Base-by-base conservation (phyloP, 2,329 filamentous ascomycete species). In the Ophiostoma triangulosporum region DNA sequence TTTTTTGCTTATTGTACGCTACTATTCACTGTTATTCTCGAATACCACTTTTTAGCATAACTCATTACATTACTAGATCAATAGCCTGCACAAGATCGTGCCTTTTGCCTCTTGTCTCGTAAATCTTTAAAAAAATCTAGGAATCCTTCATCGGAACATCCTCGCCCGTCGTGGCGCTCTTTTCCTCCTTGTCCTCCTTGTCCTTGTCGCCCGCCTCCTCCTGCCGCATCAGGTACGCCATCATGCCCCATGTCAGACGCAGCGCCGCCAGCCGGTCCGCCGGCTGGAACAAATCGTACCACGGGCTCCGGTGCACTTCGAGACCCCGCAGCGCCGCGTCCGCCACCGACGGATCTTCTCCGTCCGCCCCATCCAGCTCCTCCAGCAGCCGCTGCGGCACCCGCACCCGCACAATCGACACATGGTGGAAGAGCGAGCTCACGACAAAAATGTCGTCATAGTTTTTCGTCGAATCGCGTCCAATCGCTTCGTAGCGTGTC, bases 401-500 rank as follows among this genome's bases (percentile, higher is more conserved):
- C n/a, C 78, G 72, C 26, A 81, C 72, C 24, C 80, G 67, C 54
- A 83, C 61, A 48, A 84, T 64, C 26, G 72, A 76, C 12, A 84
- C 57, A 60, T 84, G 80, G 60, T 84, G 80, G 62, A 81, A 81
- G 29, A 83, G 63, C 4, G 72, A 73, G 64, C 77, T 81, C 38
- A 83, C 63, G 38, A 84, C 69, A 57, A 81, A 83, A 2, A 83
- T 67, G 59, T 84, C 80, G 58, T 84, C 80, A 60, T 74, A 75
- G 32, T 69, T 69, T 2, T 64, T 68, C 2, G 73, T 74, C 1
- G 60, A 60, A 11, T 64, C 63, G 57, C 73, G 74, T 5, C 80
- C 80, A 54, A 84, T 77, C 22, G 78, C 71, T 56, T 70, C 65
- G 62, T 83, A 83, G 32, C 71, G 69, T 29, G 74, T 72, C 65